Evolutionary conservation across 2,329 filamentous ascomycete genomes (phyloP).

Genomic region (Cladosporium colombiae): DNA sequence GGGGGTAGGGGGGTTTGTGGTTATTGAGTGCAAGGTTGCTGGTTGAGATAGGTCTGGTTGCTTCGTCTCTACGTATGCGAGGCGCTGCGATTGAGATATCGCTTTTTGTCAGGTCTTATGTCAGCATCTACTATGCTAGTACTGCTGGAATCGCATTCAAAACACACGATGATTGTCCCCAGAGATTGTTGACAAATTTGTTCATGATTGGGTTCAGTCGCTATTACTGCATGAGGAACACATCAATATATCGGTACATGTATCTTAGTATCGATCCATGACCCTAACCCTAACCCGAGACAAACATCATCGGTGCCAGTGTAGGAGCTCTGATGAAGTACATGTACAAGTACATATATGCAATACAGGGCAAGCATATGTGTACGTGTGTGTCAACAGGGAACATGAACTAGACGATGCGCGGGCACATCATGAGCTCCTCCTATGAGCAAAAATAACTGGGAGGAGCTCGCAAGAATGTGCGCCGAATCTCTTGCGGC

Average conservation of each 20-base stretch:
- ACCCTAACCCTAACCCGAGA: too few relatives aligned
- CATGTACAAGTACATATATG: neutral
- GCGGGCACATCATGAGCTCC: neutral
- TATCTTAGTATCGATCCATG: too few relatives aligned
- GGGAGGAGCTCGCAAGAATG: neutral
- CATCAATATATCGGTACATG: too few relatives aligned
- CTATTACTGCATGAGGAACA: too few relatives aligned
- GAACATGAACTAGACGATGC: neutral
- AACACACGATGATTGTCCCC: too few relatives aligned
- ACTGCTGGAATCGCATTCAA: too few relatives aligned
- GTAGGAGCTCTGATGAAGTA: neutral
- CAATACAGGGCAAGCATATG: neutral
- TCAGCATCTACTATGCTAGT: too few relatives aligned
- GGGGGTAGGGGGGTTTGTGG: neutral
- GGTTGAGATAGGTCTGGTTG: neutral
- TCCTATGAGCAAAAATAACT: neutral
- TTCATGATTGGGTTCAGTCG: too few relatives aligned
- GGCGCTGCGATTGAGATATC: too few relatives aligned
- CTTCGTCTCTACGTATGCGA: too few relatives aligned
- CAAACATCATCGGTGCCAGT: neutral
- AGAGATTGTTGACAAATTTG: too few relatives aligned
- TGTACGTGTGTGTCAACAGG: neutral
- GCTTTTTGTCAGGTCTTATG: too few relatives aligned
- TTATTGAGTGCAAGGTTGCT: slow-evolving; percentile 10
- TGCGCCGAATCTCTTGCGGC: neutral